Base-by-base conservation (phyloP, 1,139 yeast species). In the Blastobotrys serpentis region DNA sequence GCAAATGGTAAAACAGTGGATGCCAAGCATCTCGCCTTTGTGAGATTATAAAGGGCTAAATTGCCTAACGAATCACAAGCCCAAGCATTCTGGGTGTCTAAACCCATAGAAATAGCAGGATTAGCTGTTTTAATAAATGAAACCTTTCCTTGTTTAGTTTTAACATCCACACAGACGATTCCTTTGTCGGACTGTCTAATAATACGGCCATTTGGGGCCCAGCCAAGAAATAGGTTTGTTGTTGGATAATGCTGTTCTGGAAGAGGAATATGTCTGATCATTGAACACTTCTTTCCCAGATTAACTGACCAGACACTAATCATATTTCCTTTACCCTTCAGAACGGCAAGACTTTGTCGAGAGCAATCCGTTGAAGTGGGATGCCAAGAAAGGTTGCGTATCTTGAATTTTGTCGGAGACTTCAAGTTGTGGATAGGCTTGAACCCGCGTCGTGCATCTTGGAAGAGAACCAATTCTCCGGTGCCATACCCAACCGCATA, bases 401-500 rank as follows among this genome's bases (percentile, higher is more conserved):
- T 37, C 14, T 32, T 14, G 18, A 33, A 36, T 3, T 36, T 32
- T 7, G 30, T 14, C 10, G 38, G 33, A 8, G 45, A 36, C 8
- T 34, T n/a, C 4, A 42, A 42, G 19, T 32, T 25, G 41, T 42
- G 45, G 8, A 32, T 21, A 4, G 38, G 37, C 8, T 33, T 33
- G 16, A 42, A 42, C 30, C 45, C 45, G 6, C 40, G 19, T 16
- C 26, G 16, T 6, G 40, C 25, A 36, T 36, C 40, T 21, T 49
- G 43, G 32, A 43, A 49, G 18, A 49, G 43, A 6, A 49, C 40
- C 32, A 49, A 33, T 29, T 49, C 44, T 17, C 50, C 50, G 14
- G 48, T 40, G 10, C 32, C 36, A 21, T 46, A 49, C 7, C 50
- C 48, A 25, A 49, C 43, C 7, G 52, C 52, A 33, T 41, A 46